Percentiles rank a stretch among this genome's conserved stretches.
Evolutionary conservation across 306 rosid genomes (phyloP).

Genomic region (Psophocarpus tetragonolobus): DNA sequence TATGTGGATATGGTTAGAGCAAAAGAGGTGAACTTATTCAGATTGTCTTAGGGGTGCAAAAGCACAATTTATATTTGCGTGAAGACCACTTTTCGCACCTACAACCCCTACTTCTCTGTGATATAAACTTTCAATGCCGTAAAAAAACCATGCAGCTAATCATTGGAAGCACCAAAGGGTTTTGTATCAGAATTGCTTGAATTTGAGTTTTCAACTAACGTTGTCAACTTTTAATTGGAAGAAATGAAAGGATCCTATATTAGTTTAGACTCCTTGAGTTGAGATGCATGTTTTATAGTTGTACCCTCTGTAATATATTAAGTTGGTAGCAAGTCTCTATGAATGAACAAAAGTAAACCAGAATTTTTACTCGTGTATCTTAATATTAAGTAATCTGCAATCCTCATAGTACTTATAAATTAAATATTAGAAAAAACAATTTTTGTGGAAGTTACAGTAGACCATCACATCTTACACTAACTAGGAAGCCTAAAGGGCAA

Average conservation of each 20-base stretch:
- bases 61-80: background rate
- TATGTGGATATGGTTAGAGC: background rate
- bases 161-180: slow-evolving; percentile 5
- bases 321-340: background rate
- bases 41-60: background rate
- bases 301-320: background rate
- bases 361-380: background rate
- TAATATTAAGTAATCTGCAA: background rate
- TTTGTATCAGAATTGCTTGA: background rate
- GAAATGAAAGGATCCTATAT: background rate
- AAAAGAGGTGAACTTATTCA: background rate
- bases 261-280: background rate
- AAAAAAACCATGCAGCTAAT: slow-evolving; percentile 24
- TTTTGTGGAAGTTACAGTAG: background rate
- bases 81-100: slow-evolving; percentile 2
- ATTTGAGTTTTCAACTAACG: slow-evolving; percentile 24
- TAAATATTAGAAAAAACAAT: background rate
- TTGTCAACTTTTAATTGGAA: background rate
- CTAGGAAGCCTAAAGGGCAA: background rate
- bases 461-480: background rate
- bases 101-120: background rate
- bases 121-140: background rate
- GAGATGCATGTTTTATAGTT: background rate
- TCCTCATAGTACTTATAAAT: background rate
- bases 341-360: background rate